Evolutionary conservation across 2,329 filamentous ascomycete genomes (phyloP).

Genomic region (Ophiostoma piceae): DNA sequence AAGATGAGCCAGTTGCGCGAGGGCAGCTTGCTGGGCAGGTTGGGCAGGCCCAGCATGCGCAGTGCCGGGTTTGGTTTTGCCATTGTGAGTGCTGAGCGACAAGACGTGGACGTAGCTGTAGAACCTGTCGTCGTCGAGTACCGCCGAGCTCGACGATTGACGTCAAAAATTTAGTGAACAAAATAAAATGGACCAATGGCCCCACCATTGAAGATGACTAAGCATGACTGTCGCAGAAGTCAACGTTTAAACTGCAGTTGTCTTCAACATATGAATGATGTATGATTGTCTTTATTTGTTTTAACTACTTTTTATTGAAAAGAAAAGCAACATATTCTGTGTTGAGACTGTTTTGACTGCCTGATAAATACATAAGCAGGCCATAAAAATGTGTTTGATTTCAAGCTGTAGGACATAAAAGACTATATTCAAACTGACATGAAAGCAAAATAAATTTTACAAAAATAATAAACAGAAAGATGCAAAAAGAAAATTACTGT

Average conservation of each 20-base stretch:
- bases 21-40: conserved; percentile 75
- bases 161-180: conserved; percentile 7
- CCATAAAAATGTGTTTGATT: no score
- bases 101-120: background rate
- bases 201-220: background rate
- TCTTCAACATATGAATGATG: no score
- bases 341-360: no score
- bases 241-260: background rate
- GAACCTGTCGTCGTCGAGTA: background rate
- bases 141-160: background rate
- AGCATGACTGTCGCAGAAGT: background rate
- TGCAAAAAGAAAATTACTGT: background rate
- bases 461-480: background rate
- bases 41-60: conserved; percentile 78
- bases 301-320: no score
- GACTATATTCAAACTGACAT: no score
- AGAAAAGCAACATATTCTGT: no score
- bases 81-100: background rate
- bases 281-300: no score
- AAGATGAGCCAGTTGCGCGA: conserved; percentile 99
- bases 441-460: no score
- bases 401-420: no score
- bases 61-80: conserved; percentile 59
- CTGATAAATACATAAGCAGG: no score
- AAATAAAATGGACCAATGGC: background rate